A percentile compares a stretch with the other conserved stretches of the same genome.
Conservation (phyloP, 345 rosid genomes). For the sweet orange (Citrus sinensis) region DVS_A1.0 CM039165.1:2266001-2266500, state of each 20-base stretch:
- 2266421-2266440: slow-evolving; percentile 71
- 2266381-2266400: slow-evolving; percentile 89
- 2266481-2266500: slow-evolving; percentile 76
- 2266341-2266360: slow-evolving; percentile 67
- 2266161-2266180: slow-evolving; percentile 98
- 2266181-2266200: slow-evolving; percentile 97
- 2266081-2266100: slow-evolving; percentile 97
- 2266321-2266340: slow-evolving; percentile 98
- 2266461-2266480: slow-evolving; percentile 89
- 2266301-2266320: slow-evolving; percentile 85
- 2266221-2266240: slow-evolving; percentile 75
- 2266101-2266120: slow-evolving; percentile 93
- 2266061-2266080: neutral
- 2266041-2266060: slow-evolving; percentile 4
- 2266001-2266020: slow-evolving; percentile 12
- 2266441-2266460: slow-evolving; percentile 62
- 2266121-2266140: slow-evolving; percentile 95
- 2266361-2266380: slow-evolving; percentile 85
- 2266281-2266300: slow-evolving; percentile 94
- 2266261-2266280: slow-evolving; percentile 97
- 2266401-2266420: slow-evolving; percentile 89
- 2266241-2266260: slow-evolving; percentile 91
- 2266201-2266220: slow-evolving; percentile 93
- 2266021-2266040: slow-evolving; percentile 6
- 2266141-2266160: slow-evolving; percentile 99